Evolutionary conservation across 2,329 filamentous ascomycete species (phyloP).

Genomic region (Aaosphaeria pasadenensis): DNA sequence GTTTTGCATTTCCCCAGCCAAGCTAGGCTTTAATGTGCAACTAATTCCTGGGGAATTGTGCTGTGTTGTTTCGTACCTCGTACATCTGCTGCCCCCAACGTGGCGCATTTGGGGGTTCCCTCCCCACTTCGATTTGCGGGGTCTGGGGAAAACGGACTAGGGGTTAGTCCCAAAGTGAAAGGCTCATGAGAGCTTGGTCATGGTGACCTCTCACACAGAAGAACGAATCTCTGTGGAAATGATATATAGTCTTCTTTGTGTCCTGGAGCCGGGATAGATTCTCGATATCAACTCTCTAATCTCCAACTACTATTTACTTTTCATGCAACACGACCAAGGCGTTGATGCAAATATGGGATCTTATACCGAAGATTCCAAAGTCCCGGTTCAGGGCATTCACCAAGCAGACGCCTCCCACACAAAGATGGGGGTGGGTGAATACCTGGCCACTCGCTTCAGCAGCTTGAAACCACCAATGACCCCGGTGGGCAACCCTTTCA

Average conservation of each 20-base stretch:
- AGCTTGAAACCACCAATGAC: conserved; percentile 52
- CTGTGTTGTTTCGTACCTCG: too few species aligned
- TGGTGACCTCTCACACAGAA: too few species aligned
- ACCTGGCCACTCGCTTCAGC: conserved; percentile 48
- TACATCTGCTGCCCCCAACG: neutral
- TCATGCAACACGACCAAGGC: neutral
- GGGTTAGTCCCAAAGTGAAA: too few species aligned
- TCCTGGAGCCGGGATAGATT: too few species aligned
- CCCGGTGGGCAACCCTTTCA: conserved; percentile 49
- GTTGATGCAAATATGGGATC: neutral
- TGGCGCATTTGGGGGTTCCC: neutral
- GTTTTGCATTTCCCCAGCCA: too few species aligned
- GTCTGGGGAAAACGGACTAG: neutral
- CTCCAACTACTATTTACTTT: neutral
- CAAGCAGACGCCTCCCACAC: neutral
- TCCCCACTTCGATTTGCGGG: neutral
- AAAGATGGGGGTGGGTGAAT: conserved; percentile 15
- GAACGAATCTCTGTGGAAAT: too few species aligned
- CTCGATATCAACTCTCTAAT: too few species aligned
- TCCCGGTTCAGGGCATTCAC: neutral
- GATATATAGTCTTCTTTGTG: too few species aligned
- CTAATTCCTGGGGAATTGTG: too few species aligned
- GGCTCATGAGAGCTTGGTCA: too few species aligned
- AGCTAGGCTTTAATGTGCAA: too few species aligned
- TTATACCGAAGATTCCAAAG: neutral